Conservation (phyloP, 2,329 filamentous ascomycete species). For the Coccinonectria pachysandricola region DNA sequence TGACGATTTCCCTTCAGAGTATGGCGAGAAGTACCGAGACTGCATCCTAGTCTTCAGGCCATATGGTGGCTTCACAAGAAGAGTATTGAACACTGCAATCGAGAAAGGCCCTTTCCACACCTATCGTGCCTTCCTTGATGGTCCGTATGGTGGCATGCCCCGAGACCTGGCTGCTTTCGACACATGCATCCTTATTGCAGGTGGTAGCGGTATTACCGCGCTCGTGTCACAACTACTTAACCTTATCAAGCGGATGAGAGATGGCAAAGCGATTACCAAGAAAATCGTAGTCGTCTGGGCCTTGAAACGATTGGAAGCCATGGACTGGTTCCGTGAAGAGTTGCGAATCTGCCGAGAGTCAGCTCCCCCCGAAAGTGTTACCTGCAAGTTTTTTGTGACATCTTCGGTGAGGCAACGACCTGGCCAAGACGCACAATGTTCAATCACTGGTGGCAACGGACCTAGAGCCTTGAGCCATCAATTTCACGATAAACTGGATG, state of each 20-base stretch:
- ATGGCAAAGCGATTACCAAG: conserved; percentile 86
- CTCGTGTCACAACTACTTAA: conserved; percentile 85
- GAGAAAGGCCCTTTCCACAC: conserved; percentile 84
- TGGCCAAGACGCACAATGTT: conserved; percentile 14
- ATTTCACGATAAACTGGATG: conserved; percentile 80
- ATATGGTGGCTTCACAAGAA: conserved; percentile 80
- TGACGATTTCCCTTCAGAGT: conserved; percentile 85
- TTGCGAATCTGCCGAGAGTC: conserved; percentile 82
- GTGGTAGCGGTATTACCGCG: conserved; percentile 89
- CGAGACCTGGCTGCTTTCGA: conserved; percentile 86
- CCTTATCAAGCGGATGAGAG: conserved; percentile 92
- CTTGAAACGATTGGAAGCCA: conserved; percentile 78
- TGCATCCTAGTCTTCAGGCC: conserved; percentile 87
- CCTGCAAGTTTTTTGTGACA: conserved; percentile 92
- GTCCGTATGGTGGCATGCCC: conserved; percentile 90
- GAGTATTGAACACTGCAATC: conserved; percentile 71
- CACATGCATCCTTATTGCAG: conserved; percentile 84
- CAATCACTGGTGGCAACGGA: conserved; percentile 13
- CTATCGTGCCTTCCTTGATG: conserved; percentile 85
- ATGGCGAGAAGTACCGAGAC: conserved; percentile 79
- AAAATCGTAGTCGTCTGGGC: conserved; percentile 92
- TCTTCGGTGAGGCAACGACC: conserved; percentile 40
- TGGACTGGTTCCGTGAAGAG: conserved; percentile 98
- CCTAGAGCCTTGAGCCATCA: conserved; percentile 57
- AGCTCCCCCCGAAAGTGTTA: conserved; percentile 78